phyloP scores from a whole-genome alignment of 139 green algal species.

The Chlamydomonas asymmetrica region DNA sequence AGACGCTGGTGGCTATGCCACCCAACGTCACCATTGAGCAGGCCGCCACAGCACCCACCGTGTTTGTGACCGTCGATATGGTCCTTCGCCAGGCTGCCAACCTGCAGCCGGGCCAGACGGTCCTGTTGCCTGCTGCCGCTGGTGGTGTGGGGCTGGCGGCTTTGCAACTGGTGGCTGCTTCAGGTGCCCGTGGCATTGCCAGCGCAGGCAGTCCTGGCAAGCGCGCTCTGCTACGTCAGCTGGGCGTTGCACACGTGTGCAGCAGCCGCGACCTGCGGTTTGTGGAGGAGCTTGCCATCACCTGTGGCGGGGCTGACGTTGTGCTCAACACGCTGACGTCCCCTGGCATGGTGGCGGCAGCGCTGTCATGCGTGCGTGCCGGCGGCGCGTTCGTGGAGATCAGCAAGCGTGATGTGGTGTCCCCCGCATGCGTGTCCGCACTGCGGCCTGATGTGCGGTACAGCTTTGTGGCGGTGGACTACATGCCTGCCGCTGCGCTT shows the following conservation, averaged over 20 bases:
- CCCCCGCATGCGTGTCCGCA: constrained; percentile 48
- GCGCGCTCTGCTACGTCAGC: constrained; percentile 60
- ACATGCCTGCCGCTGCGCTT: constrained; percentile 64
- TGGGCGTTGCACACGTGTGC: constrained; percentile 48
- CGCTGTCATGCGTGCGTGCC: constrained; percentile 51
- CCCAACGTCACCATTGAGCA: constrained; percentile 65
- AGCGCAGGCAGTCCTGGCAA: constrained; percentile 74
- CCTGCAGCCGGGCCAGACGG: constrained; percentile 35
- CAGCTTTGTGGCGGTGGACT: constrained; percentile 81
- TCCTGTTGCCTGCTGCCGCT: constrained; percentile 78
- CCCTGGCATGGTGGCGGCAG: constrained; percentile 74
- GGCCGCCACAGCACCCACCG: constrained; percentile 76
- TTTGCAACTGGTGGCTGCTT: constrained; percentile 49
- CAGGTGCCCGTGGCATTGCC: constrained; percentile 47
- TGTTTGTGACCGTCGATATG: constrained; percentile 63
- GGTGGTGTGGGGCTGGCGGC: constrained; percentile 82
- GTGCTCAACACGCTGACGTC: constrained; percentile 86
- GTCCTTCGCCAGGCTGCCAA: constrained; percentile 52
- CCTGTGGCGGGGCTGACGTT: constrained; percentile 53
- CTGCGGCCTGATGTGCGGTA: constrained; percentile 80
- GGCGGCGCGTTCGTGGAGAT: constrained; percentile 84
- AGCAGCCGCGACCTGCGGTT: constrained; percentile 45
- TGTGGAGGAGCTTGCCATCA: constrained; percentile 29
- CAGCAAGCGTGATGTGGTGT: constrained; percentile 88
- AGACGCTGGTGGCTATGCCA: constrained; percentile 70